Conservation (phyloP, 164 flowering plant species). For the Macadamia tetraphylla region DNA sequence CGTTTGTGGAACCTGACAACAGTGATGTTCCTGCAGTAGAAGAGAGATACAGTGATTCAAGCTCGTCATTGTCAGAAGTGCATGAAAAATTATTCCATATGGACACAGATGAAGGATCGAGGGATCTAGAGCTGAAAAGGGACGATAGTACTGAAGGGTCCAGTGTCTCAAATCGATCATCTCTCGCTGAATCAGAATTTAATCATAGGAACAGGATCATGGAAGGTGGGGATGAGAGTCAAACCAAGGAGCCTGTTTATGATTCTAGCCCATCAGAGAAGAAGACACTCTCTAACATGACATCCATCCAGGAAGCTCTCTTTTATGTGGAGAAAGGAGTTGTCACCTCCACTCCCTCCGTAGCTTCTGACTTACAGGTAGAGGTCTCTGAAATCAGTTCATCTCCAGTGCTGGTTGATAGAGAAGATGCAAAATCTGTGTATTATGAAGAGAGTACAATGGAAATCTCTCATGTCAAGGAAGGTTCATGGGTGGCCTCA, state of each 20-base stretch:
- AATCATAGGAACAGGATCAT: background rate
- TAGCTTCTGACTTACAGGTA: conserved; percentile 31
- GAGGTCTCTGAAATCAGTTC: conserved; percentile 26
- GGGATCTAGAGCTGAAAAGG: background rate
- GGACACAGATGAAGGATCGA: conserved; percentile 6
- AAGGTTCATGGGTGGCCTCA: conserved; percentile 15
- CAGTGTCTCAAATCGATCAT: conserved; percentile 6
- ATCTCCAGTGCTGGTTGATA: conserved; percentile 17
- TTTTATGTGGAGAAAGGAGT: conserved; percentile 10
- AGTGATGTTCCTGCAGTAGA: conserved; percentile 27
- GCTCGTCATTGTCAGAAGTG: conserved; percentile 17
- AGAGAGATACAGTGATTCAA: conserved; percentile 20
- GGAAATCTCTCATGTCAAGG: conserved; percentile 14
- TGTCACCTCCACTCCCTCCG: conserved; percentile 25
- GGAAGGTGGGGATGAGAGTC: conserved; percentile 26
- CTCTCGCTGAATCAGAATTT: background rate
- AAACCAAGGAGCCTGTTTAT: conserved; percentile 55
- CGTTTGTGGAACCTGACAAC: conserved; percentile 8
- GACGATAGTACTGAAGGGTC: conserved; percentile 8
- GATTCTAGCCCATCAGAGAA: conserved; percentile 56
- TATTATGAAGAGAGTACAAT: background rate
- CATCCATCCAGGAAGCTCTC: conserved; percentile 12
- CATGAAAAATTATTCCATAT: conserved; percentile 11
- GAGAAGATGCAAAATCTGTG: conserved; percentile 16
- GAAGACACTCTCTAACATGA: conserved; percentile 27